These are phyloP conservation scores for Cryptococcus sp. DNA, from an alignment of 1,284 basidiomycete species.

Conservation along the genomic window DNA sequence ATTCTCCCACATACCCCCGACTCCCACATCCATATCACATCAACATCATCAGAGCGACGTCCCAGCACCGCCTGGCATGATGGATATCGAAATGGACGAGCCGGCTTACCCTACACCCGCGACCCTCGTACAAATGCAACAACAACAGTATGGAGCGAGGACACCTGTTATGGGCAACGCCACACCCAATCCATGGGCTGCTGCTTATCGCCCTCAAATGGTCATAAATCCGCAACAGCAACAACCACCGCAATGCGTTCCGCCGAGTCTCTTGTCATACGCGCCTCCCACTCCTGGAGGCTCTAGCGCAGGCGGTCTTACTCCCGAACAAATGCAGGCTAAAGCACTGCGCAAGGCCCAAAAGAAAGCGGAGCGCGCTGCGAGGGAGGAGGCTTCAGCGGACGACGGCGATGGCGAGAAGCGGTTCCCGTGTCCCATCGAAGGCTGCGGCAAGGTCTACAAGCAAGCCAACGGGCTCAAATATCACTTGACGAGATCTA, in stretches of 20 bases:
- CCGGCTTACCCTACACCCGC: slow-evolving; percentile 18
- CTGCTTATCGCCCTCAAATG: slow-evolving; percentile 34
- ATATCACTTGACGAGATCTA: slow-evolving; percentile 52
- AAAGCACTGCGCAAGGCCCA: slow-evolving; percentile 39
- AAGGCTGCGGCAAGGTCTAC: slow-evolving; percentile 64
- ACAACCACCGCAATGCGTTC: slow-evolving; percentile 42
- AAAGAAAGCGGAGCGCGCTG: slow-evolving; percentile 43
- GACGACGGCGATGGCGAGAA: slow-evolving; percentile 55
- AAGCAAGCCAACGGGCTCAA: slow-evolving; percentile 58
- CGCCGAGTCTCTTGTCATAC: slow-evolving; percentile 50
- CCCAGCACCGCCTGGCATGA: slow-evolving; percentile 54
- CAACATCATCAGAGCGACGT: slow-evolving; percentile 38
- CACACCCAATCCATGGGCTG: slow-evolving; percentile 36
- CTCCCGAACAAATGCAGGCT: slow-evolving; percentile 41
- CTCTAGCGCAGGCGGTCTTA: slow-evolving; percentile 11
- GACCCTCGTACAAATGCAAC: slow-evolving; percentile 18
- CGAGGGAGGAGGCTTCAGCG: slow-evolving; percentile 41
- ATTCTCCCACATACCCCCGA: slow-evolving; percentile 16
- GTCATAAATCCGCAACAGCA: slow-evolving; percentile 10
- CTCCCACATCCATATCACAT: slow-evolving; percentile 11
- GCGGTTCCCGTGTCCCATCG: slow-evolving; percentile 61
- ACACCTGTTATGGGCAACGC: slow-evolving; percentile 10
- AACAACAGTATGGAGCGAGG: slow-evolving; percentile 8
- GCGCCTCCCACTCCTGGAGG: slow-evolving; percentile 26
- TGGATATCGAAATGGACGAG: slow-evolving; percentile 56